Base-by-base conservation (phyloP, 768 basidiomycete species). In the Podaxis pistillaris region DNA sequence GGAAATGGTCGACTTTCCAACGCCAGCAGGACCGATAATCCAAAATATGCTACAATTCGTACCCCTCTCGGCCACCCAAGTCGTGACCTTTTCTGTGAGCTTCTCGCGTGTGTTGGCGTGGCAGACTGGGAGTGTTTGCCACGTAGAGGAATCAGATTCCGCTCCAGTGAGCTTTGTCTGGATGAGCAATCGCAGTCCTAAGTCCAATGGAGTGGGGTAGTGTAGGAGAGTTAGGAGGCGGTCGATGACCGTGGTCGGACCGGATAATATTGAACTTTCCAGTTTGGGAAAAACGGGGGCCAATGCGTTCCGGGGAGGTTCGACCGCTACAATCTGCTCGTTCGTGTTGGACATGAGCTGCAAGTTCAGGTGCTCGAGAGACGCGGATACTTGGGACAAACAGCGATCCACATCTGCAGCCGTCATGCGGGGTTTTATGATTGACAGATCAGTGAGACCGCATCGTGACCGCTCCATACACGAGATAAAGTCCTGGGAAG, bases 381-480 rank as follows among this genome's bases (percentile, higher is more conserved):
- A 55, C 19, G 12, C 15, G 4, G 54, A 17, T 15, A 56, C 33
- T 24, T 24, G 24, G 1, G 24, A 19, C 28, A 49, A 38, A 22
- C 36, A 62, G 6, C 7, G 8, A 12, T 37, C 5, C 2, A 62
- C 6, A 8, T 33, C 61, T 8, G 15, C 19, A 36, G 19, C 36
- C 1, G 54, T 37, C 61, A 62, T 62, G 13, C 3, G 19, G 2
- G 61, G 46, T 0, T 49, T 24, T 47, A 2, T 22, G 36, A 62
- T 62, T 1, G 0, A 8, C 46, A 62, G 19, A 6, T 44, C n/a
- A 15, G 36, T 30, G 44, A 62, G 51, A 17, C 6, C 12, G 22
- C 61, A 62, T 0, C n/a, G 5, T 2, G 61, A 62, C 33, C 61
- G 54, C 3, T 56, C 8, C 33, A 49, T 33, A 38, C 47, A 62